Conservation (phyloP, 352 stramenopile genomes). For the Globisporangium irregulare region DNA sequence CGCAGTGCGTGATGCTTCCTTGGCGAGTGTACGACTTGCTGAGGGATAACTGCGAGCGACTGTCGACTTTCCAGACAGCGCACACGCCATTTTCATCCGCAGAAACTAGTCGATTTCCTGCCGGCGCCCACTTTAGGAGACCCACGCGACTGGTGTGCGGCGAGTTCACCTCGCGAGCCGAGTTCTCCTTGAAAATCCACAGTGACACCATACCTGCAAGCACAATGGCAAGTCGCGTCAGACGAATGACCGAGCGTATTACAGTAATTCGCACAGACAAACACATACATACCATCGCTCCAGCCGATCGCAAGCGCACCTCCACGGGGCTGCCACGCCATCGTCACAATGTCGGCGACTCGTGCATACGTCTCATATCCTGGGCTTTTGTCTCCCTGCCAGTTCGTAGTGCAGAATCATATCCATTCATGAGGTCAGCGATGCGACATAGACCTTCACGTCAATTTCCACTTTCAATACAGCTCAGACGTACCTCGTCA, state of each 20-base stretch:
- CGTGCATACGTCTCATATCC: constrained; percentile 56
- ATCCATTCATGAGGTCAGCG: neutral
- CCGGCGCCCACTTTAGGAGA: constrained; percentile 84
- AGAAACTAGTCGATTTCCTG: constrained; percentile 86
- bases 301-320: constrained; percentile 77
- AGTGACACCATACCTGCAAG: constrained; percentile 70
- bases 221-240: neutral
- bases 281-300: constrained; percentile 54
- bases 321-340: constrained; percentile 86
- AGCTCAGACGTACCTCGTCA: constrained; percentile 58
- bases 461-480: neutral
- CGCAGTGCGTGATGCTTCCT: constrained; percentile 84
- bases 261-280: neutral
- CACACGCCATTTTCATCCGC: constrained; percentile 85
- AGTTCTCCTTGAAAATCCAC: constrained; percentile 76
- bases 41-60: constrained; percentile 67
- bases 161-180: constrained; percentile 75
- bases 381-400: constrained; percentile 64
- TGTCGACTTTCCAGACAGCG: constrained; percentile 86
- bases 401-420: constrained; percentile 4
- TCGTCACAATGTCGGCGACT: constrained; percentile 65
- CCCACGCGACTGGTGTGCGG: constrained; percentile 76
- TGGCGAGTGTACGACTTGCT: constrained; percentile 84
- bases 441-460: neutral
- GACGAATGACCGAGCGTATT: neutral